Conservation (phyloP, 1,284 basidiomycete species). For the Volvariella volvacea region DNA sequence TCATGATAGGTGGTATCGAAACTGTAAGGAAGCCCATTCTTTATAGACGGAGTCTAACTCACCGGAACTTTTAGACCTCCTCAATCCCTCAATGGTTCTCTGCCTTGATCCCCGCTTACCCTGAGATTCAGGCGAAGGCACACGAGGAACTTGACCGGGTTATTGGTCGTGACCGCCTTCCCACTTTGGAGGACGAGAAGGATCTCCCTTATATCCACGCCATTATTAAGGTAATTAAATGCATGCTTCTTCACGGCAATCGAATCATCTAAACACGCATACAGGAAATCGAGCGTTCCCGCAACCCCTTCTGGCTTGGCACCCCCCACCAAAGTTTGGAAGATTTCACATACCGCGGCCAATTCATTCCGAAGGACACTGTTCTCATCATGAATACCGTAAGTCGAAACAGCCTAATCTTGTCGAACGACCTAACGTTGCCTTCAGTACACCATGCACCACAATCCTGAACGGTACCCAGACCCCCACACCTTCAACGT, state of each 20-base stretch:
- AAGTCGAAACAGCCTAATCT: constrained; percentile 2
- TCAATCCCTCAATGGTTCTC: constrained; percentile 28
- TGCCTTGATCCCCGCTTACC: constrained; percentile 23
- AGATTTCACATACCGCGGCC: constrained; percentile 23
- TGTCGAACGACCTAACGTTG: background rate
- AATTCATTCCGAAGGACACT: constrained; percentile 26
- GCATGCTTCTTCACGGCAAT: background rate
- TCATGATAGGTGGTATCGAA: constrained; percentile 34
- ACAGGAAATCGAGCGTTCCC: constrained; percentile 25
- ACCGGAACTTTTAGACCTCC: constrained; percentile 16
- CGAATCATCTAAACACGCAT: background rate
- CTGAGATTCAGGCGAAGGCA: constrained; percentile 19
- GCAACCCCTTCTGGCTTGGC: constrained; percentile 26
- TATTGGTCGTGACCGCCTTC: constrained; percentile 20
- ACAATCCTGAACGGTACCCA: constrained; percentile 22
- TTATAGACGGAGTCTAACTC: background rate
- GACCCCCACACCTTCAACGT: constrained; percentile 20
- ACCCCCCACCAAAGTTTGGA: constrained; percentile 25
- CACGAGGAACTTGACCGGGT: constrained; percentile 22
- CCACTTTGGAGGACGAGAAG: constrained; percentile 19
- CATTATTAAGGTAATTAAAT: constrained; percentile 15
- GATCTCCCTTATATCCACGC: constrained; percentile 19
- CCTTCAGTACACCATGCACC: constrained; percentile 24
- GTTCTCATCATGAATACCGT: constrained; percentile 25
- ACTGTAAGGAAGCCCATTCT: constrained; percentile 18